A percentile compares a stretch with the other conserved stretches of the same genome.
Conservation (phyloP, 1,284 basidiomycete species). For the Porodaedalea pini region DNA sequence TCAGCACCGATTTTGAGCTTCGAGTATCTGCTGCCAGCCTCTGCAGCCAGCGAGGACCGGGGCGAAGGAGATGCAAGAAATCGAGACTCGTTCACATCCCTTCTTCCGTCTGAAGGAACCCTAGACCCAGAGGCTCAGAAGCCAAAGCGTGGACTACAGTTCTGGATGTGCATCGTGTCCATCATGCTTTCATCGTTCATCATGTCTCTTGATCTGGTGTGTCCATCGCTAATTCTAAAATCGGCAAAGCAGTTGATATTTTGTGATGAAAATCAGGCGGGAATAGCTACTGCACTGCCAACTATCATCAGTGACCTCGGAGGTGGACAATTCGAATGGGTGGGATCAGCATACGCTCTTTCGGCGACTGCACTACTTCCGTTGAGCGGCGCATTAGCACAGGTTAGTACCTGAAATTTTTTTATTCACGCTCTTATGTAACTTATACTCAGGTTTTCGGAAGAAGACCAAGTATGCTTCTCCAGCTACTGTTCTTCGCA, state of each 20-base stretch:
- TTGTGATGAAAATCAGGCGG: neutral
- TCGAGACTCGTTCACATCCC: too few species aligned
- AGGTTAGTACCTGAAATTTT: conserved; percentile 9
- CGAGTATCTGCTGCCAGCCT: too few species aligned
- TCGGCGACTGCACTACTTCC: conserved; percentile 26
- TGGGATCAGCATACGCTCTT: conserved; percentile 27
- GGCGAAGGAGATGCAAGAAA: neutral
- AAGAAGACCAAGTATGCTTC: conserved; percentile 34
- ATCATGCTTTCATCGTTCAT: conserved; percentile 14
- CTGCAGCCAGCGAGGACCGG: neutral
- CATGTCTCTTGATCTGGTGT: conserved; percentile 18
- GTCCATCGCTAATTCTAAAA: neutral
- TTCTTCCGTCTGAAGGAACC: neutral
- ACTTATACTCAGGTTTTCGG: conserved; percentile 30
- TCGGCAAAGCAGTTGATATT: neutral
- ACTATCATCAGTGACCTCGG: conserved; percentile 25
- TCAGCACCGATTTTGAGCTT: too few species aligned
- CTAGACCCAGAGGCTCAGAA: too few species aligned
- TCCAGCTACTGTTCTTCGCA: conserved; percentile 35
- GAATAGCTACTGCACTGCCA: conserved; percentile 24
- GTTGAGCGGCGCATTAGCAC: conserved; percentile 23
- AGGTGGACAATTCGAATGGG: conserved; percentile 28
- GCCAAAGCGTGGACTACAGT: conserved; percentile 5
- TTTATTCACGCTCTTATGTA: neutral
- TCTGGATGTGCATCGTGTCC: conserved; percentile 19